A percentile compares a stretch with the other conserved stretches of the same genome.
These are phyloP conservation scores for Mycothermus thermophilus DNA, from an alignment of 495 filamentous ascomycete genomes.

Conservation along the genomic window DNA sequence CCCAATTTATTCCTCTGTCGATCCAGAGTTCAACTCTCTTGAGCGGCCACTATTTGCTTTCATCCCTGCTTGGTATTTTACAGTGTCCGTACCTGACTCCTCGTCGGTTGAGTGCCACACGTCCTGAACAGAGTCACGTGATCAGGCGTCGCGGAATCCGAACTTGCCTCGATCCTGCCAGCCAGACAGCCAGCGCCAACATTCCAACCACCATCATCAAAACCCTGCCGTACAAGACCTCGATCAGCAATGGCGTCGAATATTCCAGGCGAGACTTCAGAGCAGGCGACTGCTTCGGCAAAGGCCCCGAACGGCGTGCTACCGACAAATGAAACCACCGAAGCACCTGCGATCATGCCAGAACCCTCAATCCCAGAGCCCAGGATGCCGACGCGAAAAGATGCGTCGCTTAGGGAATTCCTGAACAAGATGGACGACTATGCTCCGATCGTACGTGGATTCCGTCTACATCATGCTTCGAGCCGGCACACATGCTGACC, in stretches of 20 bases:
- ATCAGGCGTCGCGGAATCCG: no score
- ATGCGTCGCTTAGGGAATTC: slow-evolving; percentile 81
- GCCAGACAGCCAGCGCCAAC: not conserved
- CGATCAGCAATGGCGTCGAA: slow-evolving; percentile 13
- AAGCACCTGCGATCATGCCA: not conserved
- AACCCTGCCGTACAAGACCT: no score
- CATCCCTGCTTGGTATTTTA: no score
- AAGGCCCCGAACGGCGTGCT: slow-evolving; percentile 10
- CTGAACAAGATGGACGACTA: slow-evolving; percentile 95
- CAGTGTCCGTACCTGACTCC: no score
- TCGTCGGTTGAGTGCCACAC: no score
- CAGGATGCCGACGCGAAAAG: slow-evolving; percentile 60
- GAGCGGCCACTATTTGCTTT: no score
- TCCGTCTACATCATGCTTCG: no score
- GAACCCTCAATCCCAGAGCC: slow-evolving; percentile 17
- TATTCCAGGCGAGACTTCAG: slow-evolving; percentile 8
- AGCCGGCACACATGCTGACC: not conserved
- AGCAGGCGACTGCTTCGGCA: slow-evolving; percentile 4
- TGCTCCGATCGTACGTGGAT: slow-evolving; percentile 70
- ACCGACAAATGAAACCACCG: not conserved
- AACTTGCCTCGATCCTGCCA: no score
- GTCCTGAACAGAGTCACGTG: no score
- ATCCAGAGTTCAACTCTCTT: no score
- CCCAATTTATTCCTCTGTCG: not conserved
- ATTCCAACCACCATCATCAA: not conserved